Evolutionary conservation across 495 filamentous ascomycete genomes (phyloP).

Genomic region (Podospora bellae-mahoneyi): DNA sequence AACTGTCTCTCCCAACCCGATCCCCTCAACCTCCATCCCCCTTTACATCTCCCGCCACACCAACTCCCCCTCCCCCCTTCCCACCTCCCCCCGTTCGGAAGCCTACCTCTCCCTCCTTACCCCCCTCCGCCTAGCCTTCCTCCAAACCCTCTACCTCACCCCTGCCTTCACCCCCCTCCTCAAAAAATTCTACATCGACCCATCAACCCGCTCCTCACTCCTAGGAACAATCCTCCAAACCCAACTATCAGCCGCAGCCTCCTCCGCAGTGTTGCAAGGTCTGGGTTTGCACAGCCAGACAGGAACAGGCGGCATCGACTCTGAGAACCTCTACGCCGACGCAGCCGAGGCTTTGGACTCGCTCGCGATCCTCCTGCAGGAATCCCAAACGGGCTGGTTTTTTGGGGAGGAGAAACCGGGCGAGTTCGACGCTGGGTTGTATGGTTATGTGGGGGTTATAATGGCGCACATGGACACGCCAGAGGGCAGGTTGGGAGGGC

Average conservation of each 20-base stretch:
- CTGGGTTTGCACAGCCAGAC: background rate
- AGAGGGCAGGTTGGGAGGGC: slow-evolving; percentile 17
- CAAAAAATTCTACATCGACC: slow-evolving; percentile 63
- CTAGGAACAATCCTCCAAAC: slow-evolving; percentile 61
- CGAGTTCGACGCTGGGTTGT: slow-evolving; percentile 82
- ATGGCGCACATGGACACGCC: slow-evolving; percentile 34
- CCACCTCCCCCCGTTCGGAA: slow-evolving; percentile 49
- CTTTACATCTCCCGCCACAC: slow-evolving; percentile 57
- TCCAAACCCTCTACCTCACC: slow-evolving; percentile 76
- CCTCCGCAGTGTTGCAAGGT: slow-evolving; percentile 21
- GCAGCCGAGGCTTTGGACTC: slow-evolving; percentile 71
- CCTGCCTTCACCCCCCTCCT: slow-evolving; percentile 61
- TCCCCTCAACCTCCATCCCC: slow-evolving; percentile 24
- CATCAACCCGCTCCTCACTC: slow-evolving; percentile 56
- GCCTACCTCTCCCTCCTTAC: slow-evolving; percentile 82
- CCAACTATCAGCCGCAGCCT: slow-evolving; percentile 67
- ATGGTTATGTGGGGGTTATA: slow-evolving; percentile 85
- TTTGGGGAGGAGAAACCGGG: slow-evolving; percentile 51
- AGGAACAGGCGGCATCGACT: slow-evolving; percentile 46
- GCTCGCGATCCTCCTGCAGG: slow-evolving; percentile 64
- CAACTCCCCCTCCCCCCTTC: slow-evolving; percentile 17
- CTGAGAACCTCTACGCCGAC: slow-evolving; percentile 60
- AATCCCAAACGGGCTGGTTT: slow-evolving; percentile 46
- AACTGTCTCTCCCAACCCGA: slow-evolving; percentile 26
- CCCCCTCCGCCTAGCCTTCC: slow-evolving; percentile 80